A percentile compares a stretch with the other conserved stretches of the same genome.
Conservation (phyloP, 306 rosid genomes). For the Acacia acuminata region DNA sequence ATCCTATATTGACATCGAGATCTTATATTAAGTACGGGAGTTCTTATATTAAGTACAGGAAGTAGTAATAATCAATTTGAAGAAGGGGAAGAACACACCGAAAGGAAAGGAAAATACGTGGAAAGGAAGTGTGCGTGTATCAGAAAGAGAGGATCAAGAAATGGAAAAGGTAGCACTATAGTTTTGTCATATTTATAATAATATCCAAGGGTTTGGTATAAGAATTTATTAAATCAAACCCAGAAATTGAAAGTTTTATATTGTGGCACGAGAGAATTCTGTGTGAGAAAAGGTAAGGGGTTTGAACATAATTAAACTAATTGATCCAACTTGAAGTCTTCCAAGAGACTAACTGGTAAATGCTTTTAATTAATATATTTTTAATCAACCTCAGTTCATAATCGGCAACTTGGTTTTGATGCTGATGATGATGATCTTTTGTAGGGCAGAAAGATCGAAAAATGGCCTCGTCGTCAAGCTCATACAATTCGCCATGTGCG, state of each 20-base stretch:
- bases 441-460: constrained; percentile 25
- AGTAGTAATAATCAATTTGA: not conserved
- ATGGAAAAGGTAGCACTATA: constrained; percentile 30
- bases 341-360: not conserved
- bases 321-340: not conserved
- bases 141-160: constrained; percentile 27
- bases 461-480: constrained; percentile 53
- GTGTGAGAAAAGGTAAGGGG: not conserved
- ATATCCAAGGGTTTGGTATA: constrained; percentile 10
- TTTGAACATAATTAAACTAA: not conserved
- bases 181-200: not conserved
- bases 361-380: not conserved
- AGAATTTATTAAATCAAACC: constrained; percentile 26
- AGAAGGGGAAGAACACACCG: constrained; percentile 1
- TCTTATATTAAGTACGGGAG: too few relatives aligned
- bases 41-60: too few relatives aligned
- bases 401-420: not conserved
- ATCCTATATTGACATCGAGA: not conserved
- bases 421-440: not conserved
- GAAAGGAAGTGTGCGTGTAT: not conserved
- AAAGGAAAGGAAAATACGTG: constrained; percentile 12
- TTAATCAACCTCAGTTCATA: not conserved
- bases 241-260: constrained; percentile 23
- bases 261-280: not conserved
- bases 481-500: constrained; percentile 92